phyloP scores from a whole-genome alignment of 306 rosid species.

The Citrullus amarus region DNA sequence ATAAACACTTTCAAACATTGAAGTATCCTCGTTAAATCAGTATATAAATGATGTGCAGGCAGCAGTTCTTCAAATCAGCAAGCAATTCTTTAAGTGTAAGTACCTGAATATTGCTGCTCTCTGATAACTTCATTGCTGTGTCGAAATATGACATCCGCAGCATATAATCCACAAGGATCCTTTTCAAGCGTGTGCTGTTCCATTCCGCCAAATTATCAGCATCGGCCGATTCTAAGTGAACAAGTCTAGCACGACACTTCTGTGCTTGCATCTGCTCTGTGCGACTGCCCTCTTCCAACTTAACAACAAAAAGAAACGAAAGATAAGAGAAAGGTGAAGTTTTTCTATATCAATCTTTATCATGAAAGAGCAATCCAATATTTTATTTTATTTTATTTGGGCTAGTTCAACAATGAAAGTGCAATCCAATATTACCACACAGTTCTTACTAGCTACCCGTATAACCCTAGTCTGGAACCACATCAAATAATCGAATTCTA shows the following conservation, averaged over 20 bases:
- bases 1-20: background rate
- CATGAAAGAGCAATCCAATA: background rate
- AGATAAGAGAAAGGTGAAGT: background rate
- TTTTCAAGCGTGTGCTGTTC: constrained; percentile 69
- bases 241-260: constrained; percentile 62
- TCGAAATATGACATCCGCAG: constrained; percentile 85
- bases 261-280: constrained; percentile 80
- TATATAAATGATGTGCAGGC: background rate
- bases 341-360: background rate
- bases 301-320: constrained; percentile 5
- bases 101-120: constrained; percentile 72
- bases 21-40: background rate
- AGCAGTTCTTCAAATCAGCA: too few species aligned
- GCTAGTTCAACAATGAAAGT: background rate
- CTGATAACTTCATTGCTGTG: constrained; percentile 66
- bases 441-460: background rate
- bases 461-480: background rate
- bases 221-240: constrained; percentile 76
- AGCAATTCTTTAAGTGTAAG: background rate
- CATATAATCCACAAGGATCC: constrained; percentile 95
- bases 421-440: background rate
- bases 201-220: constrained; percentile 60
- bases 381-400: too few species aligned
- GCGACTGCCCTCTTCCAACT: constrained; percentile 84
- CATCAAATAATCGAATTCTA: background rate